A percentile compares a stretch with the other conserved stretches of the same genome.
phyloP scores from a whole-genome alignment of 768 basidiomycete species.

The Boletellus sp. region DNA sequence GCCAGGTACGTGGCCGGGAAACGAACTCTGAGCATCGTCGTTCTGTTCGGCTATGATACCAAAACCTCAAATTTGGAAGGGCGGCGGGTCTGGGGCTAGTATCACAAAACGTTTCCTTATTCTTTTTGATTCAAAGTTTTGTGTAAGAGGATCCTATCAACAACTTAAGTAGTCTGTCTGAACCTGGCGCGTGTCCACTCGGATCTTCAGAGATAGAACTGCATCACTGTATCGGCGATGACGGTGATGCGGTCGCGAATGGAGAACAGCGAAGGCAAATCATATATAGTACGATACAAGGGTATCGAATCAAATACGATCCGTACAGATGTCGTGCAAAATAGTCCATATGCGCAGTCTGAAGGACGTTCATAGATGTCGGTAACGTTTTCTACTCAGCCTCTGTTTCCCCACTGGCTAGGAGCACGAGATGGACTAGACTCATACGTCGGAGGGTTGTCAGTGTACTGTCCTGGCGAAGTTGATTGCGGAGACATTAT shows the following conservation, averaged over 20 bases:
- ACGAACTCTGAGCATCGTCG: slow-evolving; percentile 17
- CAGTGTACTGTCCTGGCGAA: slow-evolving; percentile 34
- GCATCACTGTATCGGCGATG: background rate
- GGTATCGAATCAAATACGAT: slow-evolving; percentile 17
- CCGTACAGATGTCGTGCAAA: slow-evolving; percentile 12
- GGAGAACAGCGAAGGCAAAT: background rate
- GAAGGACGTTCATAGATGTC: background rate
- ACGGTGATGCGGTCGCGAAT: background rate
- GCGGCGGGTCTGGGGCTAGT: no score
- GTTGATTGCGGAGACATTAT: slow-evolving; percentile 22
- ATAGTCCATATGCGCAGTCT: slow-evolving; percentile 17
- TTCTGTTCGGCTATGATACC: no score
- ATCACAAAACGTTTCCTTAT: no score
- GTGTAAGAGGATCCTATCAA: no score
- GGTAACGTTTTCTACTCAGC: slow-evolving; percentile 9
- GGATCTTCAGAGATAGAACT: background rate
- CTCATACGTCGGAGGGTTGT: slow-evolving; percentile 68
- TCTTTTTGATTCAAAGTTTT: no score
- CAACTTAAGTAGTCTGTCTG: no score
- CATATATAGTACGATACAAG: slow-evolving; percentile 16
- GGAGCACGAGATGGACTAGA: slow-evolving; percentile 43
- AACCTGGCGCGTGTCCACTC: no score
- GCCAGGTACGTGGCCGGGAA: slow-evolving; percentile 11
- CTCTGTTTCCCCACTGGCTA: slow-evolving; percentile 52
- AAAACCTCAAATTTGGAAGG: no score